Evolutionary conservation across 345 rosid genomes (phyloP), one percentile per base, ranked within the genome.

Genomic region (Salix dunnii): DNA sequence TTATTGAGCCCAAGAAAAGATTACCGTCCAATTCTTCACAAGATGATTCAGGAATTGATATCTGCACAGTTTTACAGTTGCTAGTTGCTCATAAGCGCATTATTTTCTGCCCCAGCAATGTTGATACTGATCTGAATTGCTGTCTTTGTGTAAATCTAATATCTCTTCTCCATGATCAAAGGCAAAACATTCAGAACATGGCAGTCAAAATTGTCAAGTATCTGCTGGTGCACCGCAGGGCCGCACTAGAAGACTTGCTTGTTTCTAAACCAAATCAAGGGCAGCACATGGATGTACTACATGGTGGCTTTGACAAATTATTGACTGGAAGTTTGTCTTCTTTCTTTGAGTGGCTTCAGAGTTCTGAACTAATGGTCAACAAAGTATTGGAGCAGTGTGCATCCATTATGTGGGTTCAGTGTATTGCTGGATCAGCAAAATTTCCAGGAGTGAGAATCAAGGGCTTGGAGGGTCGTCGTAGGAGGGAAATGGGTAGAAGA

Each of bases 371-470:
- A 85, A 84, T 77, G 40, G 88, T 92, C 79, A 87, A 88, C 88
- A 92, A 89, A 84, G 97, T 94, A 71, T 68, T 96, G 88, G 99
- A 96, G 79, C 99, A 94, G 80, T 90, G 94, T 86, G 98, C 99
- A 76, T 92, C 94, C 36, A 89, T 92, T 68, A 94, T 90, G 98
- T 96, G 99, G 99, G 90, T 87, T 69, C 98, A 96, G 79, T 90
- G 78, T 85, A 91, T 96, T 85, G 86, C 94, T 75, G 99, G 98
- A 77, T 90, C 99, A 33, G 88, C 94, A 58, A 94, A 94, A 82
- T 96, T 96, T 89, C 97, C 97, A 66, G 98, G 95, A 49, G 97
- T 93, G 71, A 91, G 98, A 88, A 91, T 94, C 48, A 94, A 92
- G 80, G 96, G 93, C 73, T 79, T 94, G 87, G 99, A 96, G 82